phyloP scores from a whole-genome alignment of 768 basidiomycete species.

The Boletus tylopilopsis region DNA sequence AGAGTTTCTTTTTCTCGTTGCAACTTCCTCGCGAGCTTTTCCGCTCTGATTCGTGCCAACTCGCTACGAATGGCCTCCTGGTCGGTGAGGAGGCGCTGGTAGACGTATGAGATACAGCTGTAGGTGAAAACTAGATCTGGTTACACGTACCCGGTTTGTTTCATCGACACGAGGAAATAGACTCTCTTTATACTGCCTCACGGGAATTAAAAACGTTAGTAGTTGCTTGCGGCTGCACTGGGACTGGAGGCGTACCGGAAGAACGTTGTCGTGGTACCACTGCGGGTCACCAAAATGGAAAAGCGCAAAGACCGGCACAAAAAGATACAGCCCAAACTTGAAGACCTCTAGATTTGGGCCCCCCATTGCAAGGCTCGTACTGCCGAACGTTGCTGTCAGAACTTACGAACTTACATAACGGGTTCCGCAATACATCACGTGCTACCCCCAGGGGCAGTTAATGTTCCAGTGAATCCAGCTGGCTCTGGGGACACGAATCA shows the following conservation, averaged over 20 bases:
- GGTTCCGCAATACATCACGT: not conserved
- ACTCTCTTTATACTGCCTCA: constrained; percentile 61
- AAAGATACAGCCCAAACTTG: constrained; percentile 86
- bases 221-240: not conserved
- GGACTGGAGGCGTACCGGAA: constrained; percentile 51
- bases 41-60: constrained; percentile 66
- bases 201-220: not conserved
- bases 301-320: constrained; percentile 76
- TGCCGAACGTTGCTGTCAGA: constrained; percentile 38
- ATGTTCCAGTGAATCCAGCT: no score
- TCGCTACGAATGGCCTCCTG: constrained; percentile 64
- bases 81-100: constrained; percentile 61
- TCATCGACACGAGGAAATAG: constrained; percentile 64
- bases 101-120: constrained; percentile 9
- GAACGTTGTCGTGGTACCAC: constrained; percentile 77
- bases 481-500: no score
- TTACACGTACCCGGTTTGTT: constrained; percentile 43
- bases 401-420: no score
- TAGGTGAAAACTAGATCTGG: not conserved
- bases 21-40: constrained; percentile 44
- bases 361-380: constrained; percentile 45
- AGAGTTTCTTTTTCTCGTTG: constrained; percentile 41
- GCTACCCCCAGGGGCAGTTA: no score
- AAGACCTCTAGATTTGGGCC: constrained; percentile 85
- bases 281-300: constrained; percentile 85